A percentile compares a stretch with the other conserved stretches of the same genome.
phyloP scores from a whole-genome alignment of 495 filamentous ascomycete genomes.

The Neurospora sp. region DNA sequence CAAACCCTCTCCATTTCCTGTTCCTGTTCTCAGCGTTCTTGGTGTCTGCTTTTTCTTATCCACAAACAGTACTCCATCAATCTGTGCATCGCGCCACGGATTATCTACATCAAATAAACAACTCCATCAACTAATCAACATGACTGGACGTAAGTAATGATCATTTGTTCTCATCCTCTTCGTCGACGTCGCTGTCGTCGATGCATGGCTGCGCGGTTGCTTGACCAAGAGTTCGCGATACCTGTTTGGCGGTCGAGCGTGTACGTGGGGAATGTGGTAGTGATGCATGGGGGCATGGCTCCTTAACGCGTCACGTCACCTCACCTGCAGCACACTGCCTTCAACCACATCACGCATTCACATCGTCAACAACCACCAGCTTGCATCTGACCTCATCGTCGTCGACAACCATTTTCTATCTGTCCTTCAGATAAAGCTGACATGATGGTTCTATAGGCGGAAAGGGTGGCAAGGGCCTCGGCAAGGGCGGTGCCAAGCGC shows the following conservation, averaged over 20 bases:
- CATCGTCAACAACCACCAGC: background rate
- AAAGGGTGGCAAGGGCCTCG: conserved; percentile 81
- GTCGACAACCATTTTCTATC: background rate
- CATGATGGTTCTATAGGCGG: conserved; percentile 43
- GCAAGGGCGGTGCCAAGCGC: conserved; percentile 87
- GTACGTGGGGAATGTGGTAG: conserved; percentile 13
- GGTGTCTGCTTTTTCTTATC: background rate
- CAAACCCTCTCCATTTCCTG: background rate
- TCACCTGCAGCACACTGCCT: background rate
- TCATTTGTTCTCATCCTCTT: conserved; percentile 8
- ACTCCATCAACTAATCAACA: conserved; percentile 41
- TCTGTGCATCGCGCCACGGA: conserved; percentile 14
- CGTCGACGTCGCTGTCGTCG: conserved; percentile 11
- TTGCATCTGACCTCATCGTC: background rate
- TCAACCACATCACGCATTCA: background rate
- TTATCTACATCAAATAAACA: conserved; percentile 23
- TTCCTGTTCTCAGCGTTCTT: background rate
- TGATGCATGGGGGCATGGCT: conserved; percentile 6
- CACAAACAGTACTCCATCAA: conserved; percentile 17
- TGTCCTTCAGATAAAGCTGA: conserved; percentile 9
- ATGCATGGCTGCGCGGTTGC: conserved; percentile 1
- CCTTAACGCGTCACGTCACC: conserved; percentile 17
- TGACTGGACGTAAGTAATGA: conserved; percentile 90
- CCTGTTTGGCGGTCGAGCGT: conserved; percentile 14
- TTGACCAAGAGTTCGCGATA: conserved; percentile 16